Evolutionary conservation across 768 basidiomycete species (phyloP).

Genomic region (Sporobolomyces phaffii): DNA sequence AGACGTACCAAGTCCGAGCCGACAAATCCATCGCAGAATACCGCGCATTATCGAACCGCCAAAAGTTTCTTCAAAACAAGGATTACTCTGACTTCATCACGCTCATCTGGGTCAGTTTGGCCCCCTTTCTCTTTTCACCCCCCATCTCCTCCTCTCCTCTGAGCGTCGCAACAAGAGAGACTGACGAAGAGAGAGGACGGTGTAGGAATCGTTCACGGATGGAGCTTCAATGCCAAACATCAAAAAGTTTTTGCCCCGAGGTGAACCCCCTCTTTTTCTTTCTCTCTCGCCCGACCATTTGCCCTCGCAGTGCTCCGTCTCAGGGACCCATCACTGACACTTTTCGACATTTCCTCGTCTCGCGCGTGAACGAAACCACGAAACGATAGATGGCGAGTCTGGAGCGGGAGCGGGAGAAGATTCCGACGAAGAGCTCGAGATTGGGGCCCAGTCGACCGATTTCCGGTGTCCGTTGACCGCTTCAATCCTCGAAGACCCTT

Average conservation of each 20-base stretch:
- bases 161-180: too few relatives aligned
- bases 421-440: conserved; percentile 78
- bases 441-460: conserved; percentile 76
- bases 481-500: conserved; percentile 60
- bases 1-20: conserved; percentile 54
- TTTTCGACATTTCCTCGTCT: too few relatives aligned
- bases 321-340: too few relatives aligned
- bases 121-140: too few relatives aligned
- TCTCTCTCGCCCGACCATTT: neutral
- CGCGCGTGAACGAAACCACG: too few relatives aligned
- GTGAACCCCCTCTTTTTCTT: conserved; percentile 46
- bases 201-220: conserved; percentile 62
- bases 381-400: too few relatives aligned
- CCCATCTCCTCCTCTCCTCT: neutral
- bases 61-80: conserved; percentile 66
- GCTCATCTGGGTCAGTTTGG: conserved; percentile 63
- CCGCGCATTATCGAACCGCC: conserved; percentile 60
- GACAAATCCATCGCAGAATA: conserved; percentile 53
- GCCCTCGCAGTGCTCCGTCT: too few relatives aligned
- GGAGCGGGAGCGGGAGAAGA: conserved; percentile 52
- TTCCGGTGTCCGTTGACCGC: conserved; percentile 80
- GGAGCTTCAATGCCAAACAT: conserved; percentile 69
- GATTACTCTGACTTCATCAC: conserved; percentile 61
- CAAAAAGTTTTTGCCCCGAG: conserved; percentile 64
- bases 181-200: too few relatives aligned